A percentile compares a stretch with the other conserved stretches of the same genome.
Conservation (phyloP, 1,284 basidiomycete genomes). For the Cystobasidium sp. region DNA sequence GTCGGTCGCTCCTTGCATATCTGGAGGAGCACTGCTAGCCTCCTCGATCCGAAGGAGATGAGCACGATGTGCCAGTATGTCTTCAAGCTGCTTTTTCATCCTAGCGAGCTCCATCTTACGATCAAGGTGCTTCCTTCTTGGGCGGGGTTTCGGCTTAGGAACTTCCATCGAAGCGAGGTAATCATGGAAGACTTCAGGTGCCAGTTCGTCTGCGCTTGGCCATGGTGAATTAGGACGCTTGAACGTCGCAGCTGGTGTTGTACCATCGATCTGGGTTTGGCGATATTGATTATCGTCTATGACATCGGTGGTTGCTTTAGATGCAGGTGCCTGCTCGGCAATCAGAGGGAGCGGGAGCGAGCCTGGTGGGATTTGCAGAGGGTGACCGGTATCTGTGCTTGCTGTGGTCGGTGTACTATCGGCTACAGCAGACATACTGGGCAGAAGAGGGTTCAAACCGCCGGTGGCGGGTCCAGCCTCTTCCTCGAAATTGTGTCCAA, state of each 20-base stretch:
- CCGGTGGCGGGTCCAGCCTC: neutral
- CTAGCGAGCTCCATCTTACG: neutral
- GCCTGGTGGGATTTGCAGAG: neutral
- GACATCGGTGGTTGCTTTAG: neutral
- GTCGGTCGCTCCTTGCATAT: neutral
- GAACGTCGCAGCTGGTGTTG: neutral
- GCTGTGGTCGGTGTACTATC: neutral
- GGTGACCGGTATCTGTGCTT: neutral
- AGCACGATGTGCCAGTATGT: neutral
- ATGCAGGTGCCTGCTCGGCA: neutral
- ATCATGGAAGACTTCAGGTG: neutral
- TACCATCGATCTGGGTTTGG: neutral
- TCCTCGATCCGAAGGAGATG: neutral
- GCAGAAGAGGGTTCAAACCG: neutral
- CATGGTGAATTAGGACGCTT: neutral
- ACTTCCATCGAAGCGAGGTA: conserved; percentile 15
- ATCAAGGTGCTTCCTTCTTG: conserved; percentile 16
- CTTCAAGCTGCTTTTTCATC: conserved; percentile 11
- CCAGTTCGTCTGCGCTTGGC: conserved; percentile 16
- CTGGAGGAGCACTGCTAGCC: neutral
- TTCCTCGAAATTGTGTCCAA: neutral
- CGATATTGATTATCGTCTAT: neutral
- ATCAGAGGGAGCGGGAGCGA: neutral
- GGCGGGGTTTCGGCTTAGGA: conserved; percentile 1
- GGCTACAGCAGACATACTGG: too few species aligned